Percentiles rank a stretch among this genome's conserved stretches.
These are phyloP conservation scores for Saposhnikovia divaricata DNA, from an alignment of 129 eudicot genomes.

Conservation along the genomic window DNA sequence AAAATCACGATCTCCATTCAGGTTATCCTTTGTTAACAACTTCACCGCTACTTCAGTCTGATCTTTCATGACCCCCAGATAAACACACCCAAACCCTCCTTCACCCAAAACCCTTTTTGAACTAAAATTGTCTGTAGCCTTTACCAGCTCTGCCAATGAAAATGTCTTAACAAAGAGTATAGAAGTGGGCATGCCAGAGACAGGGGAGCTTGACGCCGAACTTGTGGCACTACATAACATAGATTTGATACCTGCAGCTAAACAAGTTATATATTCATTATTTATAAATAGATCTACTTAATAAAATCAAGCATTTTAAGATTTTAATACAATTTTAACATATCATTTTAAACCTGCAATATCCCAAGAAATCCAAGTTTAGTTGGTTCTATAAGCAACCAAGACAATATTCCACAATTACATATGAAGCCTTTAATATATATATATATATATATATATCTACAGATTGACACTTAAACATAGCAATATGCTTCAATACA, in stretches of 20 bases:
- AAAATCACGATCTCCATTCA: constrained; percentile 88
- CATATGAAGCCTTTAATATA: not conserved
- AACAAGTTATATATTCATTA: not conserved
- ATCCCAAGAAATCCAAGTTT: not conserved
- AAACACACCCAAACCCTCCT: constrained; percentile 98
- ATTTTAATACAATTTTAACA: not conserved
- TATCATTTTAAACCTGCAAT: not conserved
- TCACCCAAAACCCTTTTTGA: constrained; percentile 73
- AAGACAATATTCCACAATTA: not conserved
- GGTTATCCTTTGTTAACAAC: constrained; percentile 72
- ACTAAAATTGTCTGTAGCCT: constrained; percentile 82
- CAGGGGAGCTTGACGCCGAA: constrained; percentile 58
- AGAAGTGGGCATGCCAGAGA: constrained; percentile 73
- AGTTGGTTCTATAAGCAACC: not conserved
- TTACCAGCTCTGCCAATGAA: constrained; percentile 63
- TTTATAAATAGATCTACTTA: not conserved
- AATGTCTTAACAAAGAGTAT: constrained; percentile 85
- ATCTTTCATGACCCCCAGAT: constrained; percentile 69
- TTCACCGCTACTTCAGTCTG: constrained; percentile 82
- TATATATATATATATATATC: not conserved
- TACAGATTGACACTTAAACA: not conserved
- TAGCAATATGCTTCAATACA: not conserved
- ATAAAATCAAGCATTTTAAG: not conserved
- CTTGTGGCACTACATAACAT: constrained; percentile 62
- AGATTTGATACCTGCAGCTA: constrained; percentile 61